These are phyloP conservation scores for Centaurea solstitialis DNA, from an alignment of 129 eudicot genomes.

Conservation along the genomic window DNA sequence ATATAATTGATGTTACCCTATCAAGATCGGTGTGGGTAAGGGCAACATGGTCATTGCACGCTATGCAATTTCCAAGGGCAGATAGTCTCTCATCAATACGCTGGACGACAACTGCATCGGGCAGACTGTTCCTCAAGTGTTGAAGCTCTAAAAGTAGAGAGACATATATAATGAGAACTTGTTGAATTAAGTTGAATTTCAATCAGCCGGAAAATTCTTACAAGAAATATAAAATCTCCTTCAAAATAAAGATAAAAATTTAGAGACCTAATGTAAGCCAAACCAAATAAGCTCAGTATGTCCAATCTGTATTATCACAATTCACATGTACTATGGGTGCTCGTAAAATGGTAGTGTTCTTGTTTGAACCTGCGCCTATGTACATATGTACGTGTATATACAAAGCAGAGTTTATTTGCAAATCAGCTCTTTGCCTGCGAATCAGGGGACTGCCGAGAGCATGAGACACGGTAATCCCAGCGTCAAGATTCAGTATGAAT, in stretches of 20 bases:
- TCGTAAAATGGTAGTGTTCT: neutral
- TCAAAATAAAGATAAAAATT: neutral
- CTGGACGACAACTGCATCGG: constrained; percentile 90
- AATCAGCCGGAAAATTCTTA: neutral
- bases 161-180: neutral
- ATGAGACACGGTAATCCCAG: no score
- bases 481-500: no score
- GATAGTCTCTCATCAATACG: constrained; percentile 86
- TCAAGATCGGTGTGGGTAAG: constrained; percentile 94
- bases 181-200: neutral
- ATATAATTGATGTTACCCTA: constrained; percentile 41
- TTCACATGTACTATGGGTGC: no score
- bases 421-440: no score
- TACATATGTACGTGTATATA: no score
- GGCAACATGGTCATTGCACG: constrained; percentile 99
- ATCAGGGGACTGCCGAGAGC: no score
- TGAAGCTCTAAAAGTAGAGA: constrained; percentile 64
- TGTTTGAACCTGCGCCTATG: neutral
- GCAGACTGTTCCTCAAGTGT: constrained; percentile 91
- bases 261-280: neutral
- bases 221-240: neutral
- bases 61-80: constrained; percentile 93
- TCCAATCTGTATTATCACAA: no score
- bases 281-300: neutral
- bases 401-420: no score